phyloP scores from a whole-genome alignment of 2,329 filamentous ascomycete species.

The Phialophora expanda region DNA sequence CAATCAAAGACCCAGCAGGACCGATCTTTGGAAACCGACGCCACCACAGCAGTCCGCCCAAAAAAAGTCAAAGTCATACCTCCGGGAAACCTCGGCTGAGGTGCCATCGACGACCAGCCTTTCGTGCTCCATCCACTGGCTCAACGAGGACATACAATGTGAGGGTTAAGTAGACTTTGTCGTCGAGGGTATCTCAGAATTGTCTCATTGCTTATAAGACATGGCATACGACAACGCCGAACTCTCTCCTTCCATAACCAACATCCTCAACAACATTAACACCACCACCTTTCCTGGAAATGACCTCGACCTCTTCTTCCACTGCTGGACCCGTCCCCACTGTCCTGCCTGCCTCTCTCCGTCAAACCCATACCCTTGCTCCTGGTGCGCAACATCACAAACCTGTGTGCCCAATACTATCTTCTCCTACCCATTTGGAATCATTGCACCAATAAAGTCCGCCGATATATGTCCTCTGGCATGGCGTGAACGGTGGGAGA shows the following conservation, averaged over 20 bases:
- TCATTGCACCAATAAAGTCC: slow-evolving; percentile 47
- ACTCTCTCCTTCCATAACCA: neutral
- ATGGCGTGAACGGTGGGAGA: slow-evolving; percentile 50
- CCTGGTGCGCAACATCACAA: slow-evolving; percentile 43
- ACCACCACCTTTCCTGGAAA: slow-evolving; percentile 14
- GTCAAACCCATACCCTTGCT: slow-evolving; percentile 36
- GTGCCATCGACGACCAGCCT: neutral
- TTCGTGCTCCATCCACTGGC: neutral
- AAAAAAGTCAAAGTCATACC: no score
- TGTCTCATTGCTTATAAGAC: neutral
- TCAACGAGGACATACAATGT: neutral
- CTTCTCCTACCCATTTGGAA: slow-evolving; percentile 42
- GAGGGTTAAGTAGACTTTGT: neutral
- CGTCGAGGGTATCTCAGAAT: neutral
- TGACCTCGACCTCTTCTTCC: slow-evolving; percentile 36
- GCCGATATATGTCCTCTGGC: slow-evolving; percentile 48
- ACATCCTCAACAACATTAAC: slow-evolving; percentile 12
- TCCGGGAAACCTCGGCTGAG: neutral
- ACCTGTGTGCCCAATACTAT: slow-evolving; percentile 48
- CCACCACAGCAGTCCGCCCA: no score
- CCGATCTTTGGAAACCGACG: neutral
- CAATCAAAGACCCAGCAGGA: neutral
- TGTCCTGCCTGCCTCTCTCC: slow-evolving; percentile 32
- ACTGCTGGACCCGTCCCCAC: slow-evolving; percentile 35
- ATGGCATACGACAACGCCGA: slow-evolving; percentile 2